phyloP scores from a whole-genome alignment of 176 grass and related monocot genomes.

The Alloteropsis semialata region DNA sequence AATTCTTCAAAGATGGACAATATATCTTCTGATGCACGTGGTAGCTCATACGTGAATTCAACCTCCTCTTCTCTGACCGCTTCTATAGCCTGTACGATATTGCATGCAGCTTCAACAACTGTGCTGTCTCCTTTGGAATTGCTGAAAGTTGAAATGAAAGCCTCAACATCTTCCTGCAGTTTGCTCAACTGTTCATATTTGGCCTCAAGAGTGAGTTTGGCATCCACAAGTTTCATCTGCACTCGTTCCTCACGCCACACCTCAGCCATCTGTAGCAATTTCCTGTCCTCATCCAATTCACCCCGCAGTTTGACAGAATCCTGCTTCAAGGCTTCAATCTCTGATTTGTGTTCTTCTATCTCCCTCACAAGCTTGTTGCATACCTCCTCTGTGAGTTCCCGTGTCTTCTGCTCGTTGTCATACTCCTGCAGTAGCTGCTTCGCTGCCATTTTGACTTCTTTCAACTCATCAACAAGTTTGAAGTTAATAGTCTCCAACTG shows the following conservation, averaged over 20 bases:
- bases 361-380: conserved; percentile 86
- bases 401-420: conserved; percentile 68
- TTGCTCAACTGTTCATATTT: conserved; percentile 72
- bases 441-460: conserved; percentile 60
- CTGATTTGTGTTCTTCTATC: conserved; percentile 75
- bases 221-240: conserved; percentile 96
- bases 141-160: conserved; percentile 31
- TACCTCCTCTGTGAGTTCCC: conserved; percentile 77
- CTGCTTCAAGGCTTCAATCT: conserved; percentile 66
- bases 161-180: conserved; percentile 54
- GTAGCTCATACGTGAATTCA: conserved; percentile 65
- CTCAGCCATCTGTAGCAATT: conserved; percentile 93
- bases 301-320: conserved; percentile 56
- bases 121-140: conserved; percentile 34
- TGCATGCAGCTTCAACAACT: conserved; percentile 39
- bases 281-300: conserved; percentile 79
- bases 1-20: conserved; percentile 80
- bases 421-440: conserved; percentile 80
- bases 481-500: conserved; percentile 70
- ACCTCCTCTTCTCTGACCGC: conserved; percentile 45
- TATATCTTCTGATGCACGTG: conserved; percentile 71
- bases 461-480: conserved; percentile 81
- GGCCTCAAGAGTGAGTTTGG: conserved; percentile 77
- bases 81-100: conserved; percentile 45
- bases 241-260: conserved; percentile 95